Evolutionary conservation across 768 basidiomycete genomes (phyloP).

Genomic region (Agaricus bisporus): DNA sequence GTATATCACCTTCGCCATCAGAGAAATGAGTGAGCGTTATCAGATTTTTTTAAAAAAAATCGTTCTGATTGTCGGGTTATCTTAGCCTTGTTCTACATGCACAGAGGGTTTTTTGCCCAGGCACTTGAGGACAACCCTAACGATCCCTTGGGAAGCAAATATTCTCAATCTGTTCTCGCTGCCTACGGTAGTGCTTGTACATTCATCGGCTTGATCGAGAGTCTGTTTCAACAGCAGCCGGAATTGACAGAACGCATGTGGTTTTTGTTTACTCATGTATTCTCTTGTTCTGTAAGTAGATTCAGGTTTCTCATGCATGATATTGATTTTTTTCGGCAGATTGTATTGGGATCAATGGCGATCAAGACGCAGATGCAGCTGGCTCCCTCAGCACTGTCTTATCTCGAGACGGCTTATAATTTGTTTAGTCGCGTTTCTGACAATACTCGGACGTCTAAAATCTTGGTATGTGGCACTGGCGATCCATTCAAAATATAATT

Average conservation of each 20-base stretch:
- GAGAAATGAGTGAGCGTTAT: constrained; percentile 51
- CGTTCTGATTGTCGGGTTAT: background rate
- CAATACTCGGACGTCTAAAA: constrained; percentile 47
- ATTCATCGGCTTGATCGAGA: constrained; percentile 60
- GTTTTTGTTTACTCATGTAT: constrained; percentile 70
- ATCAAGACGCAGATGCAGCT: constrained; percentile 58
- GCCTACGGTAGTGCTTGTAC: constrained; percentile 66
- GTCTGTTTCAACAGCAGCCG: constrained; percentile 60
- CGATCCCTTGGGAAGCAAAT: constrained; percentile 68
- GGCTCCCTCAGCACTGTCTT: constrained; percentile 59
- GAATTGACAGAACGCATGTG: constrained; percentile 64
- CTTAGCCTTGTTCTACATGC: constrained; percentile 65
- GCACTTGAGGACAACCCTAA: constrained; percentile 56
- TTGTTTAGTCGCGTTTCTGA: constrained; percentile 53
- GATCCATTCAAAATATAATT: background rate
- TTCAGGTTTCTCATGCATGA: background rate
- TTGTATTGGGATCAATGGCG: constrained; percentile 65
- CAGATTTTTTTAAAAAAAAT: background rate
- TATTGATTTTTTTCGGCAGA: constrained; percentile 28
- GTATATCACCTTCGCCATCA: constrained; percentile 60
- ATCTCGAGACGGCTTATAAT: constrained; percentile 56
- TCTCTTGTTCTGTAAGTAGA: constrained; percentile 57
- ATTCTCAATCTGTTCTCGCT: constrained; percentile 59
- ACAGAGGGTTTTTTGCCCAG: constrained; percentile 69
- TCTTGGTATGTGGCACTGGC: constrained; percentile 41